Conservation (phyloP, 805 yeast genomes). For the Kuraishia cidri region DNA sequence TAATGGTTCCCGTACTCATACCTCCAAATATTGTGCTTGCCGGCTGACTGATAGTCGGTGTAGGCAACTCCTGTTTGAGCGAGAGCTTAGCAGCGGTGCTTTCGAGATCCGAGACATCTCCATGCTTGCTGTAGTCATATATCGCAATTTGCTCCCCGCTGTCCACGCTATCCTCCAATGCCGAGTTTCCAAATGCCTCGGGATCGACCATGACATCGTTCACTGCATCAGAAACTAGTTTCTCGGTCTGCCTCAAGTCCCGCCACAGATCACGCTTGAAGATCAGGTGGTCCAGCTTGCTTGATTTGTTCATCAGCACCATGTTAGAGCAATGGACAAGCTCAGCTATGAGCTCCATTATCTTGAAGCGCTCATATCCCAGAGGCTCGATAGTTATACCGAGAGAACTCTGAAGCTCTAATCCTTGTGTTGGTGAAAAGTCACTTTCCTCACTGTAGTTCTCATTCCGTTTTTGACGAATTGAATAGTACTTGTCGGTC, state of each 20-base stretch:
- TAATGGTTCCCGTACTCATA: background rate
- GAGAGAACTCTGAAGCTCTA: conserved; percentile 42
- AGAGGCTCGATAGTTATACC: conserved; percentile 56
- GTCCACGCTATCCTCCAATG: conserved; percentile 4
- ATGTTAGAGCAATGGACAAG: conserved; percentile 92
- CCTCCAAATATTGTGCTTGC: background rate
- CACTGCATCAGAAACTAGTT: conserved; percentile 23
- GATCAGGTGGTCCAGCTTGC: conserved; percentile 53
- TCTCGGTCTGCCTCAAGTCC: conserved; percentile 33
- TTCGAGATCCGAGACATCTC: conserved; percentile 1
- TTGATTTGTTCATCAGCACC: conserved; percentile 76
- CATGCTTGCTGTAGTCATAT: conserved; percentile 1
- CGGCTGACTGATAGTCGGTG: background rate
- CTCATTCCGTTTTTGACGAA: conserved; percentile 2
- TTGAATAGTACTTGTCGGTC: conserved; percentile 15
- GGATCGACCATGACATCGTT: conserved; percentile 17
- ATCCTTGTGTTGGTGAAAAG: background rate
- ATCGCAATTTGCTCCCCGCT: background rate
- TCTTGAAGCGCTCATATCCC: conserved; percentile 85
- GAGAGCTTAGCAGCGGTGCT: background rate
- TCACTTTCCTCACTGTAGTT: background rate
- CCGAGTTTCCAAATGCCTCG: conserved; percentile 5
- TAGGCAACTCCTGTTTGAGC: background rate
- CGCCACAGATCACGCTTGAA: conserved; percentile 65
- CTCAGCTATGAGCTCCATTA: conserved; percentile 89